Conservation (phyloP, 208 protist genomes). For the Polymyxa betae region DNA sequence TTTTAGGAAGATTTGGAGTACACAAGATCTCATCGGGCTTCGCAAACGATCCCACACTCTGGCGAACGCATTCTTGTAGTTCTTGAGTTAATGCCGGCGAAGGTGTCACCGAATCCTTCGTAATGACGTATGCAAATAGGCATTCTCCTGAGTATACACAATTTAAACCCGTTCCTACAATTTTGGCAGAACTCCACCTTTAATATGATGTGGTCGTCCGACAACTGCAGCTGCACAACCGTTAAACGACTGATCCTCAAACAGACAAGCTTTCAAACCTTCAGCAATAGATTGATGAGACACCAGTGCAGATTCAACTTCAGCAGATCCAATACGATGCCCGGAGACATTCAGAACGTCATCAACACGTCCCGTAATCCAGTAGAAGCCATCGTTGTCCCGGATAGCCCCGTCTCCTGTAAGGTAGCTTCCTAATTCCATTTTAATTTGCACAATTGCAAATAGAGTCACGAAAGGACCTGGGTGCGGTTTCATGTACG, state of each 20-base stretch:
- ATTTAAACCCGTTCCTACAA: too few species aligned
- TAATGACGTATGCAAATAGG: constrained; percentile 88
- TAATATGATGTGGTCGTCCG: not conserved
- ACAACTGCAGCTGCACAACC: constrained; percentile 27
- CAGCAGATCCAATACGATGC: constrained; percentile 64
- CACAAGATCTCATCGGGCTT: constrained; percentile 82
- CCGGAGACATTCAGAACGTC: constrained; percentile 68
- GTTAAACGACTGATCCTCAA: not conserved
- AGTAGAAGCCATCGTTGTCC: constrained; percentile 94
- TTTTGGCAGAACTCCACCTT: not conserved
- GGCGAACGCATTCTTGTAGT: constrained; percentile 55
- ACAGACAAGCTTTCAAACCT: constrained; percentile 3
- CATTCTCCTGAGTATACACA: constrained; percentile 68
- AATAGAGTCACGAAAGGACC: not conserved
- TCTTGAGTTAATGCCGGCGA: not conserved
- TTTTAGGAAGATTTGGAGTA: constrained; percentile 87
- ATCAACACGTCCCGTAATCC: constrained; percentile 92
- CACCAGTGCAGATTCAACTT: constrained; percentile 55
- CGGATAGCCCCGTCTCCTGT: constrained; percentile 91
- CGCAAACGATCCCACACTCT: constrained; percentile 90
- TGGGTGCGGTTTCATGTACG: constrained; percentile 51
- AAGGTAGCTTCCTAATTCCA: constrained; percentile 78
- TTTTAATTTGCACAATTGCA: not conserved
- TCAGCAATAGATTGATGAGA: constrained; percentile 31
- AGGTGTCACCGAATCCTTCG: constrained; percentile 77